Conservation (phyloP, 306 rosid genomes). For the Medicago arabica region DNA sequence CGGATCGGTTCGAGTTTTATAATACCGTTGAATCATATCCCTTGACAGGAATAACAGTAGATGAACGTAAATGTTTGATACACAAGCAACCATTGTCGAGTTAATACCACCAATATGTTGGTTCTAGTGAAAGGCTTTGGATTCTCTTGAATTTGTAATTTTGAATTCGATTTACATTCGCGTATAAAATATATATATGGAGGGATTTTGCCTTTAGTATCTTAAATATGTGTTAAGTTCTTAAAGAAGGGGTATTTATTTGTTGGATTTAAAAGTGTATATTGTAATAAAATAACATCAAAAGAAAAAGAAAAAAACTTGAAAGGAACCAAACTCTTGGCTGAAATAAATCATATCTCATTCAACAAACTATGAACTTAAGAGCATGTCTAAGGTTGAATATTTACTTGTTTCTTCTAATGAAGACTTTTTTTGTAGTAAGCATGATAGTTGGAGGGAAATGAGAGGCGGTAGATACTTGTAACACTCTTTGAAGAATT, state of each 20-base stretch:
- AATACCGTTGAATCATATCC: not conserved
- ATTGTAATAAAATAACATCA: not conserved
- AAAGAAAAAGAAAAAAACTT: no score
- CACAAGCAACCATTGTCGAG: not conserved
- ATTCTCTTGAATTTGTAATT: constrained; percentile 8
- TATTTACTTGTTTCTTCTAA: no score
- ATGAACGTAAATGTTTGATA: constrained; percentile 6
- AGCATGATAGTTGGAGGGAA: no score
- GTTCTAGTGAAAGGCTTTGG: not conserved
- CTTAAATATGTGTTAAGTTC: not conserved
- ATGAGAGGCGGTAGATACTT: no score
- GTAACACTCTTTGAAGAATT: no score
- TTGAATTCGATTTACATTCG: not conserved
- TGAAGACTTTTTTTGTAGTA: no score
- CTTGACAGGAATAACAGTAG: not conserved
- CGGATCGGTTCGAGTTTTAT: not conserved
- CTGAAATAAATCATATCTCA: not conserved
- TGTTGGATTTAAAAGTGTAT: not conserved
- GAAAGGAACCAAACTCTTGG: not conserved
- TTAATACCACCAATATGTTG: constrained; percentile 7
- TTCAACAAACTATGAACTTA: not conserved
- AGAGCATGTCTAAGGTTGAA: not conserved
- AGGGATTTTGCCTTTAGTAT: constrained; percentile 2
- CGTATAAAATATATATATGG: not conserved
- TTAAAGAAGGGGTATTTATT: not conserved